These are phyloP conservation scores for Aspergillus sp. DNA, from an alignment of 2,329 filamentous ascomycete species.

Conservation along the genomic window DNA sequence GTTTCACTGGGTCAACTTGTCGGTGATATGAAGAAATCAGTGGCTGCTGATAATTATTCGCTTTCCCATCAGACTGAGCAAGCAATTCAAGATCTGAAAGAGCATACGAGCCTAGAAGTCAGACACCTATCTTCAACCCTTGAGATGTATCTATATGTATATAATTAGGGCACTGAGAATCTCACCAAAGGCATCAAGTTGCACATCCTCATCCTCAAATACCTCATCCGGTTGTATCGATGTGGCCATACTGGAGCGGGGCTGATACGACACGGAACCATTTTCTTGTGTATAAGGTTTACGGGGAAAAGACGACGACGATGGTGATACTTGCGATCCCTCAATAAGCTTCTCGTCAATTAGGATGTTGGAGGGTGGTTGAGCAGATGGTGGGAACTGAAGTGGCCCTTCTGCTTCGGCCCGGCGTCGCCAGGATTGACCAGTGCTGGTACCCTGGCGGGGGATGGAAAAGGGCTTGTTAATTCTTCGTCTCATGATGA, in stretches of 20 bases:
- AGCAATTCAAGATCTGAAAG: slow-evolving; percentile 39
- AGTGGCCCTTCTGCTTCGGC: neutral
- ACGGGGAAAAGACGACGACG: neutral
- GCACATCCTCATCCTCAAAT: slow-evolving; percentile 28
- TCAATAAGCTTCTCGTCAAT: slow-evolving; percentile 27
- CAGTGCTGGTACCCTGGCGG: neutral
- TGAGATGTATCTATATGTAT: neutral
- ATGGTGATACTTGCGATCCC: slow-evolving; percentile 18
- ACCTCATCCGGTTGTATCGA: slow-evolving; percentile 15
- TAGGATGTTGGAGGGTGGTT: slow-evolving; percentile 10
- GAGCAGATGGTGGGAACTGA: neutral
- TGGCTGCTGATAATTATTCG: slow-evolving; percentile 7
- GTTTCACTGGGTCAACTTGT: slow-evolving; percentile 4
- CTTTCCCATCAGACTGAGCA: slow-evolving; percentile 28
- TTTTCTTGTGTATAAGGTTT: neutral
- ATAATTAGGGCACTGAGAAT: neutral
- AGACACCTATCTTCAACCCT: neutral
- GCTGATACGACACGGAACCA: neutral
- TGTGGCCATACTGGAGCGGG: neutral
- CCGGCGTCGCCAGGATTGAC: neutral
- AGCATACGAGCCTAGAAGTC: neutral
- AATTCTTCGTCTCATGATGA: neutral
- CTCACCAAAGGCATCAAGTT: slow-evolving; percentile 53
- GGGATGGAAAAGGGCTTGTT: neutral
- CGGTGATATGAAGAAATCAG: neutral